phyloP scores from a whole-genome alignment of 768 basidiomycete species.

The Lyophyllum semitale region DNA sequence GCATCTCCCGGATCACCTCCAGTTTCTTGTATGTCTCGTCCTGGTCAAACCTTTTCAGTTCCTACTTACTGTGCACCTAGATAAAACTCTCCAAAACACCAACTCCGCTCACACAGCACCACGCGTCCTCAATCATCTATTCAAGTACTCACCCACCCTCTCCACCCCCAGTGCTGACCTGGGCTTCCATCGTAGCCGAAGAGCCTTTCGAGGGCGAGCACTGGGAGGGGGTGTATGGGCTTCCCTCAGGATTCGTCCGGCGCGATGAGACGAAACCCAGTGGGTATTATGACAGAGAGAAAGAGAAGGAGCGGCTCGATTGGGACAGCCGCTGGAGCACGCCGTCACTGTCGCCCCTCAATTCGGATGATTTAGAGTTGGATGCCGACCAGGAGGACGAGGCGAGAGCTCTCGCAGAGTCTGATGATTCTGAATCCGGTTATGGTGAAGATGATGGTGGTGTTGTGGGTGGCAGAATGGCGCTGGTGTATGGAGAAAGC shows the following conservation, averaged over 20 bases:
- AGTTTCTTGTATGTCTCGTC: slow-evolving; percentile 58
- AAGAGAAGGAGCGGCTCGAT: slow-evolving; percentile 22
- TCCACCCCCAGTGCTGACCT: slow-evolving; percentile 52
- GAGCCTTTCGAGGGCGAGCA: slow-evolving; percentile 87
- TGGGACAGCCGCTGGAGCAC: slow-evolving; percentile 57
- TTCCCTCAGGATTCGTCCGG: slow-evolving; percentile 43
- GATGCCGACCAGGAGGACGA: slow-evolving; percentile 19
- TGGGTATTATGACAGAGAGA: slow-evolving; percentile 20
- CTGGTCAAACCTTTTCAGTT: not conserved
- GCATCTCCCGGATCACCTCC: slow-evolving; percentile 70
- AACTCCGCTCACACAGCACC: slow-evolving; percentile 44
- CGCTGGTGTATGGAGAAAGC: slow-evolving; percentile 6
- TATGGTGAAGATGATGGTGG: not conserved
- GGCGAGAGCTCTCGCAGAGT: not conserved
- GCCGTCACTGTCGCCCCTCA: slow-evolving; percentile 68
- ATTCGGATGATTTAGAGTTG: slow-evolving; percentile 54
- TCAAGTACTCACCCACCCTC: slow-evolving; percentile 44
- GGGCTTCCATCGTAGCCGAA: slow-evolving; percentile 78
- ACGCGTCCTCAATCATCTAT: slow-evolving; percentile 57
- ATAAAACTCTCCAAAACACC: slow-evolving; percentile 59
- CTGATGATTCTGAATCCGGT: not conserved
- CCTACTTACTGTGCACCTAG: slow-evolving; percentile 32
- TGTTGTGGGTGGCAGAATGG: not conserved
- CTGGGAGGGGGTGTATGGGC: slow-evolving; percentile 74
- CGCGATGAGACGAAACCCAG: slow-evolving; percentile 39